phyloP scores from a whole-genome alignment of 129 eudicot species.

The Escallonia rubra region DNA sequence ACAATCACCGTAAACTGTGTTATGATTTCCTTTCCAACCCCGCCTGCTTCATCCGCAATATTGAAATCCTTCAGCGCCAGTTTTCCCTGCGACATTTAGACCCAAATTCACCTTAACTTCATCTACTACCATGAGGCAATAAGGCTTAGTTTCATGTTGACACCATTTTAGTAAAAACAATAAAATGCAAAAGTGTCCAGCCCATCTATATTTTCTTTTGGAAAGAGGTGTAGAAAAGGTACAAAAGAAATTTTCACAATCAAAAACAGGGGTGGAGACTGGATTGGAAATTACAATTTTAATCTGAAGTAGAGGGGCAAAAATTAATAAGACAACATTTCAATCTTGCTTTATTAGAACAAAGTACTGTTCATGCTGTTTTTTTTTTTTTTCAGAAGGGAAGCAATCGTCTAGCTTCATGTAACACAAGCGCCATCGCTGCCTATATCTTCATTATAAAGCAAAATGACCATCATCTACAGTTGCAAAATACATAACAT shows the following conservation, averaged over 20 bases:
- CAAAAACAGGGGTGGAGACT: too few relatives aligned
- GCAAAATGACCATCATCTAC: too few relatives aligned
- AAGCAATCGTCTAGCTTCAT: too few relatives aligned
- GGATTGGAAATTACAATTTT: too few relatives aligned
- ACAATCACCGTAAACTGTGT: slow-evolving; percentile 28
- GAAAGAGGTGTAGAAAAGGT: background rate
- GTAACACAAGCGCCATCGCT: too few relatives aligned
- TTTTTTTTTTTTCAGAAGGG: too few relatives aligned
- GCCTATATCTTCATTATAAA: too few relatives aligned
- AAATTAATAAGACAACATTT: too few relatives aligned
- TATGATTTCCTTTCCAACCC: slow-evolving; percentile 39
- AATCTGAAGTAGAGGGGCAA: too few relatives aligned
- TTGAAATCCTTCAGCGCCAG: slow-evolving; percentile 57
- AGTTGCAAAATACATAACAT: too few relatives aligned
- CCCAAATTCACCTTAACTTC: slow-evolving; percentile 1
- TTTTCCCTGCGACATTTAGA: slow-evolving; percentile 33
- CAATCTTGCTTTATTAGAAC: too few relatives aligned
- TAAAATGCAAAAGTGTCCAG: background rate
- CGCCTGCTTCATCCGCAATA: slow-evolving; percentile 56
- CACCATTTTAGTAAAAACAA: background rate
- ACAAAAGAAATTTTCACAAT: background rate
- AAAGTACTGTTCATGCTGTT: too few relatives aligned
- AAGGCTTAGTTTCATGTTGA: background rate
- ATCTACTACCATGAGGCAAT: background rate
- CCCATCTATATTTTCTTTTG: background rate